Percentiles rank a stretch among this genome's conserved stretches.
Evolutionary conservation across 768 basidiomycete species (phyloP).

Genomic region (Tricholoma terreum): DNA sequence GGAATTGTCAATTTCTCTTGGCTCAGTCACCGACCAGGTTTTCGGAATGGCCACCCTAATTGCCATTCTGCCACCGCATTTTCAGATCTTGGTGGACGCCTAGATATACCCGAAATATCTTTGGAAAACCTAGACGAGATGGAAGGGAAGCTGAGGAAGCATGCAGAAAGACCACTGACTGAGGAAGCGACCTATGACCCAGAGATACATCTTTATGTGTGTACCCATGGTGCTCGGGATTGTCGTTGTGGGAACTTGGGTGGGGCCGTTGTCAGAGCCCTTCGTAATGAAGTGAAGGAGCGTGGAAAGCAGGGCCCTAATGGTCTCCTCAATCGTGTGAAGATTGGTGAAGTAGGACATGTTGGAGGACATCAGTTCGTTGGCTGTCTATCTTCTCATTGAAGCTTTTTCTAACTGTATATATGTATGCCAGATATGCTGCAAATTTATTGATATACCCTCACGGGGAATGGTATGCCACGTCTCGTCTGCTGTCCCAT

Average conservation of each 20-base stretch:
- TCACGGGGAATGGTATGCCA: constrained; percentile 65
- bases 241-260: constrained; percentile 77
- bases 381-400: background rate
- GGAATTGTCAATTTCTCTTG: constrained; percentile 63
- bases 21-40: constrained; percentile 23
- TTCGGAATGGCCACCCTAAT: background rate
- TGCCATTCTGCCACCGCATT: constrained; percentile 49
- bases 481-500: background rate
- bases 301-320: constrained; percentile 29
- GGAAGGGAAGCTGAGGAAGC: constrained; percentile 32
- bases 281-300: constrained; percentile 50
- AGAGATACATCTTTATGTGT: constrained; percentile 59
- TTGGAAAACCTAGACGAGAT: constrained; percentile 51
- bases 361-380: constrained; percentile 76
- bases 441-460: constrained; percentile 70
- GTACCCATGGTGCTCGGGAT: constrained; percentile 76
- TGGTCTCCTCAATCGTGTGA: constrained; percentile 26
- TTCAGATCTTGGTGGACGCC: constrained; percentile 40
- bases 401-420: background rate
- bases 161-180: constrained; percentile 17
- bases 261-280: constrained; percentile 47
- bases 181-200: background rate
- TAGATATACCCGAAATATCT: constrained; percentile 49
- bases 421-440: constrained; percentile 50
- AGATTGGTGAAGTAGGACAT: constrained; percentile 70